phyloP scores from a whole-genome alignment of 2,329 filamentous ascomycete species.

The Apiospora saccharicola region DNA sequence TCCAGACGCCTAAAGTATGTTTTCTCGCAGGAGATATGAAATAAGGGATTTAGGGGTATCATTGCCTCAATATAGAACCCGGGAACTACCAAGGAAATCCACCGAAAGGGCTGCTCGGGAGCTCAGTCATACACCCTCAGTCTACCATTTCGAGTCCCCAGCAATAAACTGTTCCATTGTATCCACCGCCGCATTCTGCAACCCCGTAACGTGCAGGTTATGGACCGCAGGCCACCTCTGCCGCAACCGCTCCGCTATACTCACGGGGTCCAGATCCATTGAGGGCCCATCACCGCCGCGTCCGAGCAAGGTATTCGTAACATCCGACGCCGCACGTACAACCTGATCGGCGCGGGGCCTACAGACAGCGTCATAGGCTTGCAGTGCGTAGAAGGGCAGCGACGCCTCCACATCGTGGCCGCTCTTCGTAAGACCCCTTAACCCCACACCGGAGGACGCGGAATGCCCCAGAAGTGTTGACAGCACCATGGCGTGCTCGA shows the following conservation, averaged over 20 bases:
- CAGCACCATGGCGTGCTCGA: conserved; percentile 41
- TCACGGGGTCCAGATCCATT: conserved; percentile 25
- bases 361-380: conserved; percentile 40
- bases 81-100: no score
- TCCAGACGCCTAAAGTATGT: no score
- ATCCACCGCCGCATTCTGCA: conserved; percentile 30
- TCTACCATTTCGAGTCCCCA: conserved; percentile 4
- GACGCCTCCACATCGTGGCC: conserved; percentile 17
- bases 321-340: conserved; percentile 31
- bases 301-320: conserved; percentile 34
- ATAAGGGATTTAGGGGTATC: background rate
- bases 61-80: no score
- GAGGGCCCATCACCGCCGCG: conserved; percentile 33
- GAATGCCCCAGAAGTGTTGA: conserved; percentile 36
- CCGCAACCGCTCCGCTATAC: conserved; percentile 29
- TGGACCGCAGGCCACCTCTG: conserved; percentile 34
- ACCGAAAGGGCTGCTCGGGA: no score
- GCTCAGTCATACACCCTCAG: background rate
- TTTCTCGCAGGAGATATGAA: no score
- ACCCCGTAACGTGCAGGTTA: conserved; percentile 32
- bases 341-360: conserved; percentile 39
- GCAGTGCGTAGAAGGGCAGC: conserved; percentile 36
- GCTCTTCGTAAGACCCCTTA: background rate
- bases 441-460: conserved; percentile 26
- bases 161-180: conserved; percentile 37